Base-by-base conservation (phyloP, 2,329 filamentous ascomycete genomes). In the Trichoderma sp. region DNA sequence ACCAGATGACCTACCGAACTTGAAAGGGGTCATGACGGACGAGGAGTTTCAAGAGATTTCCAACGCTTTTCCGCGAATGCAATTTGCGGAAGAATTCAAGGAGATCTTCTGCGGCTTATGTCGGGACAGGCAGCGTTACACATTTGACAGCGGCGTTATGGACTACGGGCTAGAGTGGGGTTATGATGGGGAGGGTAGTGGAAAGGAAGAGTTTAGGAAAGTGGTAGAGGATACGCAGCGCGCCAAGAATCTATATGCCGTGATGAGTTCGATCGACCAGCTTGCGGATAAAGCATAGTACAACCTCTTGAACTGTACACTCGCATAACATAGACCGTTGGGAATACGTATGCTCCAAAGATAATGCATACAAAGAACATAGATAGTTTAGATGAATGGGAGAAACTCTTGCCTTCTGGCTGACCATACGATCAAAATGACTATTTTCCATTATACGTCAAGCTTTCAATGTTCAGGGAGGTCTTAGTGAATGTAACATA, bases 41-140 rank as follows among this genome's bases (percentile, higher is more conserved):
- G n/a, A 11, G 21, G 43, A 47, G 19, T 47, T 47, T 6, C 19
- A 47, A 19, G 43, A 47, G 21, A 47, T 47, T 16, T 47, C 19
- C 8, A 47, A 40, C n/a, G 56, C 33, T 0, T 59, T 59, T 5
- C 33, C 56, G 5, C 56, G 56, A 8, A 59, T 37, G 31, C n/a
- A 24, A 14, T 59, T 59, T 27, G 56, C 56, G 33, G 33, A 59
- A 21, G 56, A 59, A 21, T 59, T 59, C 14, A 59, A 59, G 33
- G 56, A 59, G 56, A 59, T 40, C 56, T 59, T 59, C 56, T 59
- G 56, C 56, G 56, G 56, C 21, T 59, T 59, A 35, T 59, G 56
- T 33, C 37, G 56, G 14, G 56, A 59, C 33, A 59, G 56, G 56
- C 31, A 33, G 31, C 56, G 56, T 33, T 59, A 59, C 56, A 59